Conservation (phyloP, 208 protist genomes). For the Trypanosomatidae sp. region DNA sequence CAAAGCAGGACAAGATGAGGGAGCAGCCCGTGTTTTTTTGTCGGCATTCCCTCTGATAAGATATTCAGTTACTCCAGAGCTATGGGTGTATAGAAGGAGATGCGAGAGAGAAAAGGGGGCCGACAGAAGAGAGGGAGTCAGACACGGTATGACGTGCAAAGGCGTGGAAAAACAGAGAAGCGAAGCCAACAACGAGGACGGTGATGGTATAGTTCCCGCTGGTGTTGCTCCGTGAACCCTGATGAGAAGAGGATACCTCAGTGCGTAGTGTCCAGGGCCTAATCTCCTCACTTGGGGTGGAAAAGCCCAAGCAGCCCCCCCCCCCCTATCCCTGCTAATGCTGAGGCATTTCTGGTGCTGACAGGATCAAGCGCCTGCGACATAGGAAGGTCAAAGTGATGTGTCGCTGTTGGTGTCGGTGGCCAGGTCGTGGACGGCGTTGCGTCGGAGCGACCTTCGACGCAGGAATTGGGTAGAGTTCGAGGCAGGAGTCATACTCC, state of each 20-base stretch:
- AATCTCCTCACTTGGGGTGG: background rate
- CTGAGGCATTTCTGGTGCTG: background rate
- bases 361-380: background rate
- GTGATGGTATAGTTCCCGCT: background rate
- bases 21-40: background rate
- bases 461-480: background rate
- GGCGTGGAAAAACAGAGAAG: background rate
- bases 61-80: background rate
- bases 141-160: background rate
- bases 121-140: conserved; percentile 11
- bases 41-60: background rate
- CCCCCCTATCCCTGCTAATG: background rate
- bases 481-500: background rate
- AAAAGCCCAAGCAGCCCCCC: background rate
- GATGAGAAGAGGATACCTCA: background rate
- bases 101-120: background rate
- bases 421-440: background rate
- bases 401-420: background rate
- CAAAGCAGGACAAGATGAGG: background rate
- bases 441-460: background rate
- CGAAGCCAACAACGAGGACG: background rate
- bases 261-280: background rate
- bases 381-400: background rate
- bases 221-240: background rate
- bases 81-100: conserved; percentile 6